Conservation (phyloP, 2,329 filamentous ascomycete species). For the Cercospora beticola region DNA sequence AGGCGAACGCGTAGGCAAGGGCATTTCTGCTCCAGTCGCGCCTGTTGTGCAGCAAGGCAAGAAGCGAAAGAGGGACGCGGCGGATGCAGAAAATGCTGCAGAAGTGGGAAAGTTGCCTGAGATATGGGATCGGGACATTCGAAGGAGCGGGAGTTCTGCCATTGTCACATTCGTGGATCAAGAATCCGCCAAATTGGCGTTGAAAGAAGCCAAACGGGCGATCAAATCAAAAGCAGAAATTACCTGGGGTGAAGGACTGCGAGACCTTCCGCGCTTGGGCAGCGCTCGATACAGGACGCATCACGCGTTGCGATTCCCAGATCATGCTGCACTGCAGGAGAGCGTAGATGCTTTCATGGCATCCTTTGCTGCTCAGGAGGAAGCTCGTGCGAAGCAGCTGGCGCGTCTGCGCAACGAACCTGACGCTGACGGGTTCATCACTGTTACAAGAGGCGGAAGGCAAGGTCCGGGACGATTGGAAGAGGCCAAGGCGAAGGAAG, state of each 20-base stretch:
- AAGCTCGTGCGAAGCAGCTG: constrained; percentile 63
- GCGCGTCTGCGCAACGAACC: constrained; percentile 70
- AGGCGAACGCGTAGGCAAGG: constrained; percentile 52
- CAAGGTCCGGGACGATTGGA: constrained; percentile 70
- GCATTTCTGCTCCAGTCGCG: constrained; percentile 36
- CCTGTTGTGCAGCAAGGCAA: constrained; percentile 43
- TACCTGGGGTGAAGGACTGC: constrained; percentile 65
- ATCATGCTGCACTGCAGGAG: constrained; percentile 64
- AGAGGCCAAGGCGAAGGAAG: constrained; percentile 57
- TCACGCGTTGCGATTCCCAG: constrained; percentile 69
- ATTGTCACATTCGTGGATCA: constrained; percentile 82
- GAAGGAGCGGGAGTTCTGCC: constrained; percentile 73
- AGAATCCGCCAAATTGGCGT: constrained; percentile 69
- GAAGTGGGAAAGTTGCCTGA: constrained; percentile 58
- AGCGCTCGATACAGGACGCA: constrained; percentile 58
- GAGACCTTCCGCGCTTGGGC: constrained; percentile 59
- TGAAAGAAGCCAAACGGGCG: constrained; percentile 71
- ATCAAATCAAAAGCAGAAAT: constrained; percentile 59
- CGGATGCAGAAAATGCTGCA: constrained; percentile 44
- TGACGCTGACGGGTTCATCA: constrained; percentile 94
- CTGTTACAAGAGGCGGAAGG: constrained; percentile 75
- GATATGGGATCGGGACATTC: constrained; percentile 70
- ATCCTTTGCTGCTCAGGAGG: constrained; percentile 66
- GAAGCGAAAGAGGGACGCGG: constrained; percentile 55
- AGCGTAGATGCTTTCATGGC: constrained; percentile 84